A percentile compares a stretch with the other conserved stretches of the same genome.
Conservation (phyloP, 768 basidiomycete species). For the Rhizopogon salebrosus region DNA sequence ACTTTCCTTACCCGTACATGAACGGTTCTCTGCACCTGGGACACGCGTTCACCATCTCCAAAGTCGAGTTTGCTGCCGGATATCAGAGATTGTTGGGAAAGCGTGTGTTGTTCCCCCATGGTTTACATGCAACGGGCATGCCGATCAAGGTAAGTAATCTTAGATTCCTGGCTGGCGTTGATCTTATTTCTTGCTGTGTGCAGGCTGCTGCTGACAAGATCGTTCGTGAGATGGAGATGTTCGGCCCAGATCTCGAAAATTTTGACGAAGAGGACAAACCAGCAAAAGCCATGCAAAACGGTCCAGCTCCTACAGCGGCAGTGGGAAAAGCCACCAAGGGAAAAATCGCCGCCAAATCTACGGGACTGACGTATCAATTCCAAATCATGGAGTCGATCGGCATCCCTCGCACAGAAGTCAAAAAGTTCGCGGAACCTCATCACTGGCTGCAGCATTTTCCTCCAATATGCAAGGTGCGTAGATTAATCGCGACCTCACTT, state of each 20-base stretch:
- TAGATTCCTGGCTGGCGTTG: neutral
- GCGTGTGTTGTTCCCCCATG: slow-evolving; percentile 93
- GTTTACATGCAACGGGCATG: slow-evolving; percentile 97
- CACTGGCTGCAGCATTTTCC: slow-evolving; percentile 95
- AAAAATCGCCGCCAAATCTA: slow-evolving; percentile 88
- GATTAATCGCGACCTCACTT: neutral
- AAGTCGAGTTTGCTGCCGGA: slow-evolving; percentile 94
- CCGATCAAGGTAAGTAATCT: slow-evolving; percentile 84
- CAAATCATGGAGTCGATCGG: slow-evolving; percentile 97
- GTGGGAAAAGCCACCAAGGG: slow-evolving; percentile 91
- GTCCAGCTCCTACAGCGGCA: slow-evolving; percentile 40
- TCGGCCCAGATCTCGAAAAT: slow-evolving; percentile 82
- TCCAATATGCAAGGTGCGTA: slow-evolving; percentile 80
- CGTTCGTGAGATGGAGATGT: slow-evolving; percentile 93
- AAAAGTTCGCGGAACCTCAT: slow-evolving; percentile 93
- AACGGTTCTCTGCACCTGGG: slow-evolving; percentile 96
- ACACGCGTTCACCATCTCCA: slow-evolving; percentile 96
- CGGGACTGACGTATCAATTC: slow-evolving; percentile 94
- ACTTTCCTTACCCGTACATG: slow-evolving; percentile 97
- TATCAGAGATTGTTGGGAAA: slow-evolving; percentile 95
- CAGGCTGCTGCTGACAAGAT: slow-evolving; percentile 98
- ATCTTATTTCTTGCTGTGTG: neutral
- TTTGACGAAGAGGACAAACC: slow-evolving; percentile 36
- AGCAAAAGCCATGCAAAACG: slow-evolving; percentile 36
- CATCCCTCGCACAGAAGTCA: slow-evolving; percentile 84